These are phyloP conservation scores for Centrapalus pauciflorus DNA, from an alignment of 129 eudicot species.

Conservation along the genomic window DNA sequence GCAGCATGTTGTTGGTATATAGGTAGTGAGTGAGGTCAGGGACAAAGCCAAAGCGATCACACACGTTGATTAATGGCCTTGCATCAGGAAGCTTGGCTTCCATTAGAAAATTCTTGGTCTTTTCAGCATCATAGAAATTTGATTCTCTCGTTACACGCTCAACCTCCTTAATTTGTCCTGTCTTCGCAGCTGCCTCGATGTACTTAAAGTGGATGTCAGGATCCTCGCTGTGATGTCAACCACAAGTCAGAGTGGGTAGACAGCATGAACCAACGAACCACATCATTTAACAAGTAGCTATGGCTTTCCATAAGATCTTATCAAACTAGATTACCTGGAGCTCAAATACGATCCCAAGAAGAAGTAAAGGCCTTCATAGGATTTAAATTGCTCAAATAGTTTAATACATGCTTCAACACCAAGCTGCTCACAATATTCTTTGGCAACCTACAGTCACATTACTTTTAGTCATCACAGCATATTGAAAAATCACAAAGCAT, in stretches of 20 bases:
- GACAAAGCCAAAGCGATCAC: conserved; percentile 84
- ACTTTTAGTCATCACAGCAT: background rate
- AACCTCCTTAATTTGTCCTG: conserved; percentile 95
- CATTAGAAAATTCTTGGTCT: conserved; percentile 81
- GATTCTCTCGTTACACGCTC: conserved; percentile 94
- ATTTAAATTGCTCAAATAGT: conserved; percentile 85
- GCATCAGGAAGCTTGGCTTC: conserved; percentile 98
- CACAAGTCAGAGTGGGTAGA: background rate
- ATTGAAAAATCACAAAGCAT: background rate
- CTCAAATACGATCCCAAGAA: conserved; percentile 86
- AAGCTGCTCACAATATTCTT: conserved; percentile 80
- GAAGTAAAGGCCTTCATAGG: conserved; percentile 83
- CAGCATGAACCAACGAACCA: background rate
- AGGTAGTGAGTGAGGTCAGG: conserved; percentile 90
- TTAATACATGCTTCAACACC: conserved; percentile 82
- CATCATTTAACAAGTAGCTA: background rate
- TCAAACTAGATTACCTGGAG: conserved; percentile 51
- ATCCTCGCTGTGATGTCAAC: conserved; percentile 58
- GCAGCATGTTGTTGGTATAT: conserved; percentile 82
- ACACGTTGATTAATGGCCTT: conserved; percentile 81
- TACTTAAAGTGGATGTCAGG: conserved; percentile 88
- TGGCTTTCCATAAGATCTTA: background rate
- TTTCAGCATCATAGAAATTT: conserved; percentile 80
- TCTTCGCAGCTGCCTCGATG: conserved; percentile 92
- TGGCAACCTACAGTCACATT: conserved; percentile 54